Evolutionary conservation across 2,329 filamentous ascomycete genomes (phyloP).

Genomic region (Metarhizium brunneum): DNA sequence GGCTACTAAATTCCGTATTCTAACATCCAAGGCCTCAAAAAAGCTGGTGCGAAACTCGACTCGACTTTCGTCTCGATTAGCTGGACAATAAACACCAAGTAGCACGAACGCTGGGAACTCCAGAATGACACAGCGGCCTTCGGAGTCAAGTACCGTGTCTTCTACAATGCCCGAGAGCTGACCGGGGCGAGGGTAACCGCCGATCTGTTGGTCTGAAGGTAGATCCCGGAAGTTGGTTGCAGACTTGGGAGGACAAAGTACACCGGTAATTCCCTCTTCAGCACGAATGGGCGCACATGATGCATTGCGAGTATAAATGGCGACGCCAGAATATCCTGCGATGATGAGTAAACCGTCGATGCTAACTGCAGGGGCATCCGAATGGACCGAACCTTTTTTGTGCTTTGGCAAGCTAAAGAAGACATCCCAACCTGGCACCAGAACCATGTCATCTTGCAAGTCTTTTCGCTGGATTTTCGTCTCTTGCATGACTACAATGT

Average conservation of each 20-base stretch:
- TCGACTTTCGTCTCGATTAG: conserved; percentile 74
- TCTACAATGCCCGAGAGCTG: conserved; percentile 61
- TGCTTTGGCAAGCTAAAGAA: conserved; percentile 88
- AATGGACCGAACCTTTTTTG: conserved; percentile 65
- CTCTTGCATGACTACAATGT: conserved; percentile 93
- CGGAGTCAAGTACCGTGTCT: conserved; percentile 68
- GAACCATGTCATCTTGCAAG: conserved; percentile 87
- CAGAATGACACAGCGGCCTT: conserved; percentile 82
- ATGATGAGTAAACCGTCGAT: not conserved
- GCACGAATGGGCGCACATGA: conserved; percentile 79
- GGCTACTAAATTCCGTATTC: conserved; percentile 73
- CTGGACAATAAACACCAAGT: conserved; percentile 86
- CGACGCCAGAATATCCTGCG: conserved; percentile 87
- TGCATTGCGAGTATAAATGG: conserved; percentile 84
- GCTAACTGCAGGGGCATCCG: not conserved
- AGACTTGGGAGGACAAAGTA: conserved; percentile 65
- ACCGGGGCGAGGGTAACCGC: conserved; percentile 67
- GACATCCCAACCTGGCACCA: conserved; percentile 91
- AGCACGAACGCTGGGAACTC: conserved; percentile 95
- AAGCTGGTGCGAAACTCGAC: conserved; percentile 78
- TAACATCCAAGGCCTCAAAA: conserved; percentile 67
- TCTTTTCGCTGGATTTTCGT: conserved; percentile 94
- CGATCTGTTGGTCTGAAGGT: conserved; percentile 66
- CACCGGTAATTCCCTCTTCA: conserved; percentile 86
- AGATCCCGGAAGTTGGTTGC: conserved; percentile 65